Evolutionary conservation across 352 stramenopile species (phyloP).

Genomic region (Thalassiosira oceanica): DNA sequence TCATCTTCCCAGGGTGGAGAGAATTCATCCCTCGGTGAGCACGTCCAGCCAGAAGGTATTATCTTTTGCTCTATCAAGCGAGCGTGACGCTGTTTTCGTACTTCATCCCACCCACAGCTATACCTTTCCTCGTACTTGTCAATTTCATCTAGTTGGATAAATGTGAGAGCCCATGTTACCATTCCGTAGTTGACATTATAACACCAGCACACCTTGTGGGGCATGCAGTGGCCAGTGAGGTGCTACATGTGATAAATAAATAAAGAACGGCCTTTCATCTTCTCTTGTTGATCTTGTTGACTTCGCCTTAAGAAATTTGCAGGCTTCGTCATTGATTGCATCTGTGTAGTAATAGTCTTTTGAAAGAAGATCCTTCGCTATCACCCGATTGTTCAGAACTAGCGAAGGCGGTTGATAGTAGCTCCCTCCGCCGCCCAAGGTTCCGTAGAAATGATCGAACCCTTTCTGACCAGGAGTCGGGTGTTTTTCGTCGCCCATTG

Average conservation of each 20-base stretch:
- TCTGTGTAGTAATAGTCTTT: constrained; percentile 58
- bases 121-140: constrained; percentile 50
- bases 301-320: constrained; percentile 44
- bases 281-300: constrained; percentile 4
- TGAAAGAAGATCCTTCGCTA: constrained; percentile 28
- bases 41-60: constrained; percentile 38
- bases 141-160: constrained; percentile 24
- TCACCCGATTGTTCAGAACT: constrained; percentile 18
- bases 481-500: constrained; percentile 39
- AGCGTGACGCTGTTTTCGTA: constrained; percentile 28
- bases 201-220: constrained; percentile 22
- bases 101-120: constrained; percentile 38
- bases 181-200: neutral
- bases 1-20: constrained; percentile 34
- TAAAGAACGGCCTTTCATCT: constrained; percentile 41
- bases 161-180: neutral
- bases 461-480: constrained; percentile 40
- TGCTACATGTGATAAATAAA: constrained; percentile 50
- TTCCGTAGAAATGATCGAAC: constrained; percentile 50
- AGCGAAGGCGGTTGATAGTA: constrained; percentile 53
- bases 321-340: constrained; percentile 56
- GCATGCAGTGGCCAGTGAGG: constrained; percentile 58
- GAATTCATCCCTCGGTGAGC: constrained; percentile 41
- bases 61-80: constrained; percentile 31
- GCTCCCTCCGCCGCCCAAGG: constrained; percentile 45